phyloP scores from a whole-genome alignment of 768 basidiomycete species.

The Daedaleopsis nitida region DNA sequence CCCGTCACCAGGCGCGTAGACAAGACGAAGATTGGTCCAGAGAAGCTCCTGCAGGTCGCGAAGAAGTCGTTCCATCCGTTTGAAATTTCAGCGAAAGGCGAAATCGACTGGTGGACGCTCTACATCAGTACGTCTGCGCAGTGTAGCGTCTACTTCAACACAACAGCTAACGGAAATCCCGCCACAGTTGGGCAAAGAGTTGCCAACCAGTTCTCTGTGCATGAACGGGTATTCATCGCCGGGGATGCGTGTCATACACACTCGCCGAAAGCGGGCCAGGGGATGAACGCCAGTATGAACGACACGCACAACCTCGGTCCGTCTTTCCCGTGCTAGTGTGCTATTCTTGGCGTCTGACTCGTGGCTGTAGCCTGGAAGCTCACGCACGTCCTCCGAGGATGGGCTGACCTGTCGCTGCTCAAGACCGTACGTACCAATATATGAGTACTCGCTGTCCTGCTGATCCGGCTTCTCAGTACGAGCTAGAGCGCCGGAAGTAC shows the following conservation, averaged over 20 bases:
- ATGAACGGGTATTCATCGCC: slow-evolving; percentile 56
- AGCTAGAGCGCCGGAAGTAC: slow-evolving; percentile 54
- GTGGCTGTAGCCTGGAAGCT: slow-evolving; percentile 50
- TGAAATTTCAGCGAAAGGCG: slow-evolving; percentile 31
- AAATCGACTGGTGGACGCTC: slow-evolving; percentile 52
- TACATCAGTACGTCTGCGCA: slow-evolving; percentile 42
- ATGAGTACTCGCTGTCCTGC: too few relatives aligned
- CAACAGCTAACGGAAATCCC: background rate
- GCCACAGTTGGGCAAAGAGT: slow-evolving; percentile 56
- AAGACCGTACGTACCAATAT: slow-evolving; percentile 39
- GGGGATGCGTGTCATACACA: slow-evolving; percentile 56
- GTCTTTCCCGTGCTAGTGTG: background rate
- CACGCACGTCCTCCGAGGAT: slow-evolving; percentile 47
- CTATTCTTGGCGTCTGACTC: background rate
- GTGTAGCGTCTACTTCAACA: slow-evolving; percentile 1
- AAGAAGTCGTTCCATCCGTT: slow-evolving; percentile 44
- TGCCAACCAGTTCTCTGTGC: slow-evolving; percentile 48
- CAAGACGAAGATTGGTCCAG: slow-evolving; percentile 38
- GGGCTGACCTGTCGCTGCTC: slow-evolving; percentile 47
- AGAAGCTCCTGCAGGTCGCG: slow-evolving; percentile 46
- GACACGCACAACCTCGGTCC: slow-evolving; percentile 54
- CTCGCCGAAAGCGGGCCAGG: slow-evolving; percentile 49
- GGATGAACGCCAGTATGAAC: slow-evolving; percentile 56
- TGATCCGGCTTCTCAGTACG: slow-evolving; percentile 40
- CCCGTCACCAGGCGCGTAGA: slow-evolving; percentile 43